Base-by-base conservation (phyloP, 495 filamentous ascomycete genomes). In the Evernia prunastri region DNA sequence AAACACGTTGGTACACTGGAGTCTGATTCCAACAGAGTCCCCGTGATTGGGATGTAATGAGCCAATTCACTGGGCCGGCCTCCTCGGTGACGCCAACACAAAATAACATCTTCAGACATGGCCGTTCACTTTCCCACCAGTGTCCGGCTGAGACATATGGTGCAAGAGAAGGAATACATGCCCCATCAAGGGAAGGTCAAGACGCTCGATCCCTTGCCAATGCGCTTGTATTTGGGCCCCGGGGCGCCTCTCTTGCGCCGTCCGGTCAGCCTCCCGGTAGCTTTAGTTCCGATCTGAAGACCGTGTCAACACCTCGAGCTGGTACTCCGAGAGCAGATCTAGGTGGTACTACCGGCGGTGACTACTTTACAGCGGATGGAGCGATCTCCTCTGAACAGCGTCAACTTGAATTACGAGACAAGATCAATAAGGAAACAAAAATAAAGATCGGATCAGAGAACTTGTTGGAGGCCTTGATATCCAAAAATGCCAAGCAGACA, bases 381-480 rank as follows among this genome's bases (percentile, higher is more conserved):
- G 70, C 79, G 2, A 71, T 76, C 10, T 82, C 82, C 7, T 83
- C 85, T 9, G 93, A 97, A 73, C 84, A 91, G 73, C 85, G 85
- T 20, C 83, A 95, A 68, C 83, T 84, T 33, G 78, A 84, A 49
- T 80, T 95, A 64, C 83, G 87, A 63, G 91, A 96, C 70, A 84
- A 85, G 72, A 86, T 98, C 63, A 92, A 89, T 57, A 91, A 92
- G 69, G 94, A 97, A 73, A 87, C 89, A 76, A 97, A 97, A 80
- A 97, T 97, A 72, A 97, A 96, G 76, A 87, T 90, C 64, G 94
- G 94, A 31, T 96, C 92, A 59, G 94, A 98, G 80, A 98, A 98
- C 72, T 85, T 97, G 82, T 76, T 98, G 59, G 94, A 97, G 77
- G 94, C 93, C 23, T 73, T 98, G 64, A 89, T 95, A 70, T 79